Percentiles rank a stretch among this genome's conserved stretches.
These are phyloP conservation scores for Aquilaria malaccensis DNA, from an alignment of 345 rosid genomes.

Conservation along the genomic window DNA sequence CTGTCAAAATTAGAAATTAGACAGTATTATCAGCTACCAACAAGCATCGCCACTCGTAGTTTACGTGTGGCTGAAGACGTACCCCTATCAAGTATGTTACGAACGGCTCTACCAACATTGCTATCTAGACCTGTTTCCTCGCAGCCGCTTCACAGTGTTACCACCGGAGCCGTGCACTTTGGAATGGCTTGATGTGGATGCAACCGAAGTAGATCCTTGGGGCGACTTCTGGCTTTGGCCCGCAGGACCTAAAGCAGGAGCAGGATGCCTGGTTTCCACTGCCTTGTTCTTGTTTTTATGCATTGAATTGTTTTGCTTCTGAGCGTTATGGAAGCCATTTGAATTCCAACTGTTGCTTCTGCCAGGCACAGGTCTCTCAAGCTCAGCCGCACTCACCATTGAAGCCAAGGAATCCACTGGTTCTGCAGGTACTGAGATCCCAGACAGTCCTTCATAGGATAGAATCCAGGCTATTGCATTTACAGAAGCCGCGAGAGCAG, in stretches of 20 bases:
- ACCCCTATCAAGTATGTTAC: slow-evolving; percentile 2
- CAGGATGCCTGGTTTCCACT: background rate
- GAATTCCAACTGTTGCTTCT: slow-evolving; percentile 5
- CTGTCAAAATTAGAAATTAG: too few species aligned
- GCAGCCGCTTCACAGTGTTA: slow-evolving; percentile 31
- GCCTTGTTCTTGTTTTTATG: too few species aligned
- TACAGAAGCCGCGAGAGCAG: slow-evolving; percentile 57
- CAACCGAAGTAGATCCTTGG: slow-evolving; percentile 13
- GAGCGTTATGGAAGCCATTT: slow-evolving; percentile 16
- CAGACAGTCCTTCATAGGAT: slow-evolving; percentile 51
- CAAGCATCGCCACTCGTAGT: background rate
- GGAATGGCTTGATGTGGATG: slow-evolving; percentile 14
- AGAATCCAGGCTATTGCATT: slow-evolving; percentile 48
- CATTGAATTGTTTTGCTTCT: too few species aligned
- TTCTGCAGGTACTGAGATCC: slow-evolving; percentile 34
- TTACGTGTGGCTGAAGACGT: background rate
- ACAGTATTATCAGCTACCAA: background rate
- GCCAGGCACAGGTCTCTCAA: slow-evolving; percentile 18
- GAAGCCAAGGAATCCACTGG: slow-evolving; percentile 33
- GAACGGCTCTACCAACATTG: background rate
- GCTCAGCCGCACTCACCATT: slow-evolving; percentile 37
- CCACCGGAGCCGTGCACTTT: slow-evolving; percentile 19
- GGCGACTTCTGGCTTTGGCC: slow-evolving; percentile 4
- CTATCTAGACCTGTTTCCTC: slow-evolving; percentile 18
- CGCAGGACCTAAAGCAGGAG: slow-evolving; percentile 2